These are phyloP conservation scores for Dictyostelium purpureum DNA, from an alignment of 78 protist species.

Conservation along the genomic window DNA sequence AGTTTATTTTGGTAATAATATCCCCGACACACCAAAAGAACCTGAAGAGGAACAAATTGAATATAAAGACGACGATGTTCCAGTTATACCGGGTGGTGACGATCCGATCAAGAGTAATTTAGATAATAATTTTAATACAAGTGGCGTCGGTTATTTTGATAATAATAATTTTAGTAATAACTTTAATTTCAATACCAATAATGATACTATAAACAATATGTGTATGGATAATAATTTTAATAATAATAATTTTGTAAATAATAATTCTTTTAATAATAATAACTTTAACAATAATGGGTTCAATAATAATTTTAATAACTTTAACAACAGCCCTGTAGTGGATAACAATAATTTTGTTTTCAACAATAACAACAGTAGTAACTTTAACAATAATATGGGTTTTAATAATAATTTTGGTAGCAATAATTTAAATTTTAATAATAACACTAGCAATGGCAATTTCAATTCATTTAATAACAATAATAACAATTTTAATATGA, in stretches of 20 bases:
- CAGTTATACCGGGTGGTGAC: constrained; percentile 31
- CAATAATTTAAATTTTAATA: not conserved
- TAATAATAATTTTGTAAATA: not conserved
- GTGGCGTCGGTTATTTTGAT: not conserved
- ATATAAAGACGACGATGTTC: constrained; percentile 34
- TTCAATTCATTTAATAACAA: not conserved
- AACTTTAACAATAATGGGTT: not conserved
- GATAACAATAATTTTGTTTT: not conserved
- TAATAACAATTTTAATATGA: constrained; percentile 1
- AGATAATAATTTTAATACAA: not conserved
- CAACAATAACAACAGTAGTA: not conserved
- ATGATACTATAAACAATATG: not conserved
- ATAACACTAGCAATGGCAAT: not conserved
- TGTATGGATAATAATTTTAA: not conserved
- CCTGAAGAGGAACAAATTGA: constrained; percentile 20
- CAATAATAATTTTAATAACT: not conserved
- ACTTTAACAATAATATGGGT: not conserved
- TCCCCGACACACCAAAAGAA: constrained; percentile 52
- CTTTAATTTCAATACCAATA: not conserved
- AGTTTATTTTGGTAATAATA: not conserved
- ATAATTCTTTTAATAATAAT: not conserved
- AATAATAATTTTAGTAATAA: not conserved
- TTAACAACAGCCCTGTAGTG: no score
- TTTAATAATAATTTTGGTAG: not conserved
- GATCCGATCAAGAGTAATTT: not conserved